Base-by-base conservation (phyloP, 2,329 filamentous ascomycete genomes). In the Microsporum audouinii region DNA sequence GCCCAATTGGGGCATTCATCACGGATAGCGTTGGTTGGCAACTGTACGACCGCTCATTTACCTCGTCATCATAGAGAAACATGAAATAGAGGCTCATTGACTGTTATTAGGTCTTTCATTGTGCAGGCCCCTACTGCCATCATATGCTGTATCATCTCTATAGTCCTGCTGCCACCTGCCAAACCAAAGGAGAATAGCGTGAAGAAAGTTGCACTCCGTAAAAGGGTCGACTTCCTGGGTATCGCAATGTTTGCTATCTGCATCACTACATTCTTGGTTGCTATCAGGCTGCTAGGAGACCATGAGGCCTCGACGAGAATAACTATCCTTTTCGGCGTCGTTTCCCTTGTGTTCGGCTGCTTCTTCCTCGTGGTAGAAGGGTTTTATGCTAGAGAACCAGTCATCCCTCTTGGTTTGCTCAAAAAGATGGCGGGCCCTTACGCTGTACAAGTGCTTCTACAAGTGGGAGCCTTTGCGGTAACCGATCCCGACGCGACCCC, bases 21-120 rank as follows among this genome's bases (percentile, higher is more conserved):
- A 58, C 56, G 5, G 56, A 58, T 41, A 43, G 36, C 12, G 29
- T 58, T 5, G 56, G 56, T 3, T 58, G 56, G 56, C 31, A 55
- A 10, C 33, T 55, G 51, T 55, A 55, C 34, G 51, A 2, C n/a
- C 17, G 12, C 7, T 23, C 31, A 51, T 14, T 14, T 55, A 53
- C 7, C 10, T 31, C 3, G n/a, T 17, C 4, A 5, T 29, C 7
- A 55, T 53, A 53, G 5, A 12, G n/a, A 33, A n/a, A 2, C 5
- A 27, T 10, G 3, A 12, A n/a, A 53, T n/a, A 55, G 12, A 36
- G n/a, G 1, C 2, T 55, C n/a, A 36, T n/a, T 55, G 33, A 55
- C 51, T 38, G 6, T n/a, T 36, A n/a, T 23, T 34, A 55, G 51
- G 33, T n/a, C 51, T 17, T 55, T 55, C 14, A 34, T 55, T 55